phyloP scores from a whole-genome alignment of 1,284 basidiomycete species.

The Xerocomus nothofagi region DNA sequence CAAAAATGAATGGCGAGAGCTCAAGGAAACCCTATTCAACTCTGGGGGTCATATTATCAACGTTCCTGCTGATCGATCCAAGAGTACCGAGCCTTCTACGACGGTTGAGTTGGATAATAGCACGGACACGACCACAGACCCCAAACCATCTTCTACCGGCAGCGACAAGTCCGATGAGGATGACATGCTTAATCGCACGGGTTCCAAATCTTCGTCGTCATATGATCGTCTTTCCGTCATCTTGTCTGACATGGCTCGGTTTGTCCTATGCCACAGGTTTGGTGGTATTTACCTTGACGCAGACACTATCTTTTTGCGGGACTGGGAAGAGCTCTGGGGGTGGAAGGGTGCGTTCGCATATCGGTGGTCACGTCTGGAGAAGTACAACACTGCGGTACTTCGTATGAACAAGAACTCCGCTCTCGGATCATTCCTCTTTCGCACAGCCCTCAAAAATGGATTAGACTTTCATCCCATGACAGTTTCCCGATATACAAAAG shows the following conservation, averaged over 20 bases:
- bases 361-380: slow-evolving; percentile 77
- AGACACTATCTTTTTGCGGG: slow-evolving; percentile 83
- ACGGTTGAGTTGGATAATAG: slow-evolving; percentile 22
- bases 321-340: slow-evolving; percentile 90
- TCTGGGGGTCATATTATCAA: slow-evolving; percentile 66
- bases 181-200: slow-evolving; percentile 68
- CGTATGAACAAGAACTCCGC: slow-evolving; percentile 82
- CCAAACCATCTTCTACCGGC: slow-evolving; percentile 29
- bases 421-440: slow-evolving; percentile 79
- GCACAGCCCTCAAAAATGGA: slow-evolving; percentile 81
- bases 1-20: slow-evolving; percentile 73
- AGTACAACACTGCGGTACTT: slow-evolving; percentile 86
- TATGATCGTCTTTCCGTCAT: slow-evolving; percentile 83
- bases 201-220: slow-evolving; percentile 71
- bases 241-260: slow-evolving; percentile 85
- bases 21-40: slow-evolving; percentile 67
- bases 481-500: slow-evolving; percentile 75
- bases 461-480: slow-evolving; percentile 89
- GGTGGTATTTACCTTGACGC: slow-evolving; percentile 88
- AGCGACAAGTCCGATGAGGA: slow-evolving; percentile 46
- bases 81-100: slow-evolving; percentile 21
- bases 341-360: slow-evolving; percentile 88
- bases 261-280: slow-evolving; percentile 82
- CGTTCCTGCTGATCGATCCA: slow-evolving; percentile 45
- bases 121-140: slow-evolving; percentile 21